These are phyloP conservation scores for Penicillium pulvis DNA, from an alignment of 495 filamentous ascomycete species.

Conservation along the genomic window DNA sequence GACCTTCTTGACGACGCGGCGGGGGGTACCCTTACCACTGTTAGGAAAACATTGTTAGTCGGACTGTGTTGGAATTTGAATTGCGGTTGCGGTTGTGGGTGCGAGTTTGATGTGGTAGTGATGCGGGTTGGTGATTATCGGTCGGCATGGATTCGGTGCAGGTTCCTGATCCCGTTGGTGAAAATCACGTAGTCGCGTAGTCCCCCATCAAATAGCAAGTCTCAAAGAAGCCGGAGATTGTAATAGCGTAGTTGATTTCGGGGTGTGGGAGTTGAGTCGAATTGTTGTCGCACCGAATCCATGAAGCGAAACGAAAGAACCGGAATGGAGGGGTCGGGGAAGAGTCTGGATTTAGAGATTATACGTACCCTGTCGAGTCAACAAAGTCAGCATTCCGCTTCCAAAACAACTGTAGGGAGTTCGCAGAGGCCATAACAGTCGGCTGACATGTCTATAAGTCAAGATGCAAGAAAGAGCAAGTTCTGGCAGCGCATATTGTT, in stretches of 20 bases:
- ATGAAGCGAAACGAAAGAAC: neutral
- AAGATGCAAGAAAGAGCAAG: neutral
- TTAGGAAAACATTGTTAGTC: slow-evolving; percentile 17
- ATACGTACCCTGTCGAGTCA: slow-evolving; percentile 36
- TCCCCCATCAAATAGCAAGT: neutral
- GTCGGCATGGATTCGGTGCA: slow-evolving; percentile 2
- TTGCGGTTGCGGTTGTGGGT: slow-evolving; percentile 6
- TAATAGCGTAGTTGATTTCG: neutral
- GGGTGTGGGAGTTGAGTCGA: neutral
- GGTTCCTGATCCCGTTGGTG: slow-evolving; percentile 1
- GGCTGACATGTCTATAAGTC: neutral
- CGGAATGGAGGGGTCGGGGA: slow-evolving; percentile 11
- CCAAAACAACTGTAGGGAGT: neutral
- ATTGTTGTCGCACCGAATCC: slow-evolving; percentile 12
- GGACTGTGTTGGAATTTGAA: neutral
- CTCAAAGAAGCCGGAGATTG: neutral
- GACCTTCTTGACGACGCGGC: slow-evolving; percentile 97
- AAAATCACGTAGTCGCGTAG: slow-evolving; percentile 1
- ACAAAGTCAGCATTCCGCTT: neutral
- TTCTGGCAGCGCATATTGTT: neutral
- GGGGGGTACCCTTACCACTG: slow-evolving; percentile 97
- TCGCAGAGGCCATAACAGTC: neutral
- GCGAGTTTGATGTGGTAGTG: neutral
- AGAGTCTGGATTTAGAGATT: slow-evolving; percentile 10
- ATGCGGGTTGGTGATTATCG: slow-evolving; percentile 5